Percentiles rank a stretch among this genome's conserved stretches.
phyloP scores from a whole-genome alignment of 2,329 filamentous ascomycete species.

The Geosmithia flava region DNA sequence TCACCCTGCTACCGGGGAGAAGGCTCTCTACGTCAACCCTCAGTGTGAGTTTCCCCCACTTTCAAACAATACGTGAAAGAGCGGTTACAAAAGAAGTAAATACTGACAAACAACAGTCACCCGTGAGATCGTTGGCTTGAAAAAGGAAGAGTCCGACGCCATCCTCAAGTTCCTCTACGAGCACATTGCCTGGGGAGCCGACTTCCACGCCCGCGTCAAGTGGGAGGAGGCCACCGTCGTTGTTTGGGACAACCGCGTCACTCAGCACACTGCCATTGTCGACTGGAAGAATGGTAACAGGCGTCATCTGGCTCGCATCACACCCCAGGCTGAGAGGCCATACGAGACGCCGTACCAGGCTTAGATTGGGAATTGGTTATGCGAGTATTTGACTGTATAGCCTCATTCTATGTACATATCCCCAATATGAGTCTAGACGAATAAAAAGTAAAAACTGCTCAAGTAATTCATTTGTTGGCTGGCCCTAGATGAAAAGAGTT shows the following conservation, averaged over 20 bases:
- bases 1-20: conserved; percentile 73
- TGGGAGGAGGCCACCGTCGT: conserved; percentile 75
- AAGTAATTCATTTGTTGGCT: not conserved
- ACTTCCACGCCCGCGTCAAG: conserved; percentile 60
- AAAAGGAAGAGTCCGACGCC: conserved; percentile 75
- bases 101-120: conserved; percentile 41
- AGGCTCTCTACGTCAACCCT: conserved; percentile 71
- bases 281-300: conserved; percentile 74
- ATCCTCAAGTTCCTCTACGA: conserved; percentile 59
- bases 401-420: not conserved
- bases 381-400: too few relatives aligned
- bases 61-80: not conserved
- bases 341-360: conserved; percentile 49
- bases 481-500: too few relatives aligned
- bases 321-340: conserved; percentile 68
- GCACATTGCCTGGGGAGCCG: conserved; percentile 41
- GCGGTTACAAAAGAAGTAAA: not conserved
- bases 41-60: conserved; percentile 47
- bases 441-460: not conserved
- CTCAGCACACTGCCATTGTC: conserved; percentile 64
- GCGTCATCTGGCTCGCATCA: conserved; percentile 70
- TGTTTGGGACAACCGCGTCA: conserved; percentile 77
- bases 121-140: conserved; percentile 66
- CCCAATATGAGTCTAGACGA: not conserved
- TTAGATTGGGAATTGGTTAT: not conserved